A percentile compares a stretch with the other conserved stretches of the same genome.
Conservation (phyloP, 495 filamentous ascomycete species). For the Aspergillus wentii region DNA sequence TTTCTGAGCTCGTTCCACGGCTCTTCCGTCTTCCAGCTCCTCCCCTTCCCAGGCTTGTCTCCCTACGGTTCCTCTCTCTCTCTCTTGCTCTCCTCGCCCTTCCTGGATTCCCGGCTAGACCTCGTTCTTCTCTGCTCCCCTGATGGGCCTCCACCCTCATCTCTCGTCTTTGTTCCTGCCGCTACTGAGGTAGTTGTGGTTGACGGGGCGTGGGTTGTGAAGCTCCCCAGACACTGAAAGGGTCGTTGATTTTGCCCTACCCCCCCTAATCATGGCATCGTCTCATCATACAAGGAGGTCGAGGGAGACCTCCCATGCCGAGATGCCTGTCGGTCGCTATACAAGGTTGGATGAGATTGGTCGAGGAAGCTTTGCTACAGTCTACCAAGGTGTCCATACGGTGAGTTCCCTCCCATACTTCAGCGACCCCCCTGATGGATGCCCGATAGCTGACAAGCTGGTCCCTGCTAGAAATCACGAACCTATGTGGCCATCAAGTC, state of each 20-base stretch:
- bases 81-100: constrained; percentile 4
- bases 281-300: constrained; percentile 38
- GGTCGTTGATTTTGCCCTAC: no score
- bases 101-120: constrained; percentile 11
- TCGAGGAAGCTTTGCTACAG: constrained; percentile 92
- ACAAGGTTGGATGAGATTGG: constrained; percentile 79
- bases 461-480: constrained; percentile 49
- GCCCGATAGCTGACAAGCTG: constrained; percentile 32
- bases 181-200: constrained; percentile 40
- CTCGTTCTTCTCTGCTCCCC: constrained; percentile 16
- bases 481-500: constrained; percentile 91
- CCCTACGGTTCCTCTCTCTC: constrained; percentile 9
- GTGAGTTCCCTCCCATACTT: constrained; percentile 47
- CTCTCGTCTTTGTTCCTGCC: constrained; percentile 12
- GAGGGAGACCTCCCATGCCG: constrained; percentile 39
- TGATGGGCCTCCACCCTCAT: constrained; percentile 30
- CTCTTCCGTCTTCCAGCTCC: not conserved
- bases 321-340: constrained; percentile 72
- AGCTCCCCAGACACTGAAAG: no score
- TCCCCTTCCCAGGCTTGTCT: constrained; percentile 7
- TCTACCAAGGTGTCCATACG: constrained; percentile 80
- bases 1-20: no score
- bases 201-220: constrained; percentile 20
- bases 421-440: not conserved
- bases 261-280: constrained; percentile 36